Evolutionary conservation across 257 asterid species (phyloP), one percentile per base, ranked within the genome.

Genomic region (Eucommia ulmoides): DNA sequence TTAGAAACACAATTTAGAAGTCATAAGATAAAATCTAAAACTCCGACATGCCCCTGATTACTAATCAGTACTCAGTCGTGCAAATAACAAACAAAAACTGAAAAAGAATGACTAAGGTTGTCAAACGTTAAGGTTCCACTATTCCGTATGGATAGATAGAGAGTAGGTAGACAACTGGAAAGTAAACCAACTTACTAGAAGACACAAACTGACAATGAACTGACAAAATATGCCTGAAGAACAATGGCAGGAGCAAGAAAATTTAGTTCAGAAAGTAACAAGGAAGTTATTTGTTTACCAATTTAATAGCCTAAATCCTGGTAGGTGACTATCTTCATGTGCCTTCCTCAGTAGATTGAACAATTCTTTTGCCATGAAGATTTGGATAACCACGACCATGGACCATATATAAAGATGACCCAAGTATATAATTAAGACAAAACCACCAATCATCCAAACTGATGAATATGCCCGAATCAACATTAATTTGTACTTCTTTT

Each of bases 401-500:
- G 83, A 95, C 92, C 93, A 86, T 12, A 91, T 91, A 66, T 86
- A 91, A 53, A 91, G 88, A 79, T 91, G 99, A 24, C 99, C 99
- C 99, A 91, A 59, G 76, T 86, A 91, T 24, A 86, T 77, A 48
- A 74, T 65, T 45, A 80, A 73, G 52, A 63, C 80, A 66, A 91
- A 86, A 20, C 99, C 95, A 41, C 84, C 94, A 65, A 91, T 83
- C 99, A 91, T 91, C 99, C 97, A 91, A 25, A 86, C 58, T 21
- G 99, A 59, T 63, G 99, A 91, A 65, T 79, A 69, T 21, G 80
- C 59, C 22, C 97, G 94, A 50, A 78, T 65, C 78, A 84, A 51
- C 99, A 91, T 91, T 7, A 96, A 91, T 74, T 72, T 87, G 76
- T 91, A 91, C 75, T 91, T 91, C 81, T 61, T 83, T 33, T 59